Evolutionary conservation across 1,284 basidiomycete genomes (phyloP).

Genomic region (Rhodotorula sp.): DNA sequence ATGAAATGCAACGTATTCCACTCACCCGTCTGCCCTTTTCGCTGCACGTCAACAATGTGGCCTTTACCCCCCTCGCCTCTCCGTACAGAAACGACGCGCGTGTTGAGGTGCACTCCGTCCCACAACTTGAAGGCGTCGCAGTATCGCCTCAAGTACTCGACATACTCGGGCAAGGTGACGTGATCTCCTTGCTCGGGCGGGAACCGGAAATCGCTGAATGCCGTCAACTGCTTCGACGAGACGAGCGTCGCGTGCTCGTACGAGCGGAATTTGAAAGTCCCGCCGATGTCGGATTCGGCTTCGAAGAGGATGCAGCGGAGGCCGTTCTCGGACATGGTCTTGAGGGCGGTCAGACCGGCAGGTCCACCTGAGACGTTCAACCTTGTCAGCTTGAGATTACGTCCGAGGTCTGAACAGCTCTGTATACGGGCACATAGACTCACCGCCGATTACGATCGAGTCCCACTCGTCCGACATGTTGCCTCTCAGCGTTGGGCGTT

Average conservation of each 20-base stretch:
- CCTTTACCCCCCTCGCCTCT: conserved; percentile 46
- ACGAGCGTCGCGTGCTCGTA: conserved; percentile 60
- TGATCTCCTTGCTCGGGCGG: conserved; percentile 53
- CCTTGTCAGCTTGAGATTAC: neutral
- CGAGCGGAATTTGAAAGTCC: conserved; percentile 55
- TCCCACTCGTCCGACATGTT: neutral
- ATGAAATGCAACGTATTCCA: neutral
- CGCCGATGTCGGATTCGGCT: conserved; percentile 62
- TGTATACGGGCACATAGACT: neutral
- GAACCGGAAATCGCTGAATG: conserved; percentile 59
- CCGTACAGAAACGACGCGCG: conserved; percentile 54
- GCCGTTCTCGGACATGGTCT: conserved; percentile 55
- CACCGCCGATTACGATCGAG: conserved; percentile 1
- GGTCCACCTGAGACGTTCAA: conserved; percentile 54
- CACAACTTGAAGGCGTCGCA: conserved; percentile 54
- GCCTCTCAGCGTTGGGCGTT: too few species aligned
- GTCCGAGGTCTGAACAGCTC: neutral
- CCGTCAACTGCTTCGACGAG: conserved; percentile 62
- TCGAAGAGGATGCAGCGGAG: conserved; percentile 61
- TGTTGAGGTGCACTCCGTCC: conserved; percentile 52
- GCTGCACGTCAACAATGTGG: conserved; percentile 45
- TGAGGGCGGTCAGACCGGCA: conserved; percentile 61
- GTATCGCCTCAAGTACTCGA: conserved; percentile 61
- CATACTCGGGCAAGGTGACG: conserved; percentile 59
- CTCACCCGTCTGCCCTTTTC: conserved; percentile 34